Conservation (phyloP, 2,329 filamentous ascomycete genomes). For the Cryphonectria radicalis region DNA sequence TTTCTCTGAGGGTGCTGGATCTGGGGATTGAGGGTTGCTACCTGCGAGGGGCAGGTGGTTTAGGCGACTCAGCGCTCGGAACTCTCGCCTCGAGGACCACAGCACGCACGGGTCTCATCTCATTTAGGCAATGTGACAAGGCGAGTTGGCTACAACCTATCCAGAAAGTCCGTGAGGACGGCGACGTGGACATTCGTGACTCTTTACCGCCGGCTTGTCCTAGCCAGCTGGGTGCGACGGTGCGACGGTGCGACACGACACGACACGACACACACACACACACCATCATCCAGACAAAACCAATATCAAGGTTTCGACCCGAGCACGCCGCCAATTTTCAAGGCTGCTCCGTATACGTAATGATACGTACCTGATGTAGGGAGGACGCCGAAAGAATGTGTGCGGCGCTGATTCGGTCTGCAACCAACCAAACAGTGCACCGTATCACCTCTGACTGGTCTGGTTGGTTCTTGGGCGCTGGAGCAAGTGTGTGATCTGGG, state of each 20-base stretch:
- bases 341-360: conserved; percentile 3
- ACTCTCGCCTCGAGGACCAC: background rate
- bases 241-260: background rate
- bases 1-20: background rate
- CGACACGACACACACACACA: background rate
- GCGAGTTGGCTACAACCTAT: background rate
- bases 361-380: background rate
- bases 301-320: background rate
- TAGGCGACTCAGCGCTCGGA: conserved; percentile 1
- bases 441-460: conserved; percentile 8
- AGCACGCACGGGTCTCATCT: background rate
- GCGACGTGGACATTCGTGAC: background rate
- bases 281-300: background rate
- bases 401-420: conserved; percentile 18
- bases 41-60: background rate
- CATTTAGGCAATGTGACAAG: background rate
- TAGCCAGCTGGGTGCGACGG: conserved; percentile 1
- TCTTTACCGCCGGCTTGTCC: conserved; percentile 22
- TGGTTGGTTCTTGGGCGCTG: conserved; percentile 17
- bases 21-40: background rate
- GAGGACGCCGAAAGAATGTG: conserved; percentile 14
- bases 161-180: background rate
- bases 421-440: conserved; percentile 20
- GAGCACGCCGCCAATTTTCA: background rate
- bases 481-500: conserved; percentile 6